phyloP scores from a whole-genome alignment of 1,284 basidiomycete genomes.

The Blastosporella zonata region DNA sequence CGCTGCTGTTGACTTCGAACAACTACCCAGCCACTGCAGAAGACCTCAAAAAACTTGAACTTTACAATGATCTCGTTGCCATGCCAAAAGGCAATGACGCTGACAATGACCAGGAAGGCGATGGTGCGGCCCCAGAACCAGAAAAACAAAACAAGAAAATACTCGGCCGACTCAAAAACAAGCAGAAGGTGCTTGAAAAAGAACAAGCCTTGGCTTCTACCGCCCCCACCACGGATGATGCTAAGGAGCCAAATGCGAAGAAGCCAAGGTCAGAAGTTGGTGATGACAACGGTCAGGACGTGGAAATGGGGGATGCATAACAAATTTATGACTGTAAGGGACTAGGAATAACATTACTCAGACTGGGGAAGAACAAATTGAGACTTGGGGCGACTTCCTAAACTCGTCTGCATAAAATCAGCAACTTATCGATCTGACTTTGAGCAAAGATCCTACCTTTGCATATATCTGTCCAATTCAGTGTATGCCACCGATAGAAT shows the following conservation, averaged over 20 bases:
- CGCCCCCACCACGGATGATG: slow-evolving; percentile 7
- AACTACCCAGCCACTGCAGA: slow-evolving; percentile 36
- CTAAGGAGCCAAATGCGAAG: slow-evolving; percentile 27
- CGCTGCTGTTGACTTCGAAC: slow-evolving; percentile 3
- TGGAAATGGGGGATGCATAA: slow-evolving; percentile 18
- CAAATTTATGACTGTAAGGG: not conserved
- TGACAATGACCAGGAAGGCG: slow-evolving; percentile 22
- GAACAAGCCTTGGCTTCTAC: slow-evolving; percentile 19
- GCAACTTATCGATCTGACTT: slow-evolving; percentile 29
- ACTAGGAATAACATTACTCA: not conserved
- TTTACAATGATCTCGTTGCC: slow-evolving; percentile 56
- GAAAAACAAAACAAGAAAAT: slow-evolving; percentile 39
- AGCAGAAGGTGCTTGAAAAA: slow-evolving; percentile 38
- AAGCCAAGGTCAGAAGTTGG: slow-evolving; percentile 27
- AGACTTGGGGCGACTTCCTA: slow-evolving; percentile 29
- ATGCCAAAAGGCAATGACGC: slow-evolving; percentile 60
- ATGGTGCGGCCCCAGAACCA: slow-evolving; percentile 9
- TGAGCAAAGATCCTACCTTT: slow-evolving; percentile 34
- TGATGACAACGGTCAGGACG: slow-evolving; percentile 14
- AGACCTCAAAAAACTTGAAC: slow-evolving; percentile 51
- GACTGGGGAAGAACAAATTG: slow-evolving; percentile 17
- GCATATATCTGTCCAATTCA: slow-evolving; percentile 55
- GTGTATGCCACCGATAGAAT: slow-evolving; percentile 49
- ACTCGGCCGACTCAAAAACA: slow-evolving; percentile 50
- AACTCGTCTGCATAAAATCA: too few species aligned